Evolutionary conservation across 2,329 filamentous ascomycete genomes (phyloP), one percentile per base, ranked within the genome.

Genomic region (Hirsutella rhossiliensis): DNA sequence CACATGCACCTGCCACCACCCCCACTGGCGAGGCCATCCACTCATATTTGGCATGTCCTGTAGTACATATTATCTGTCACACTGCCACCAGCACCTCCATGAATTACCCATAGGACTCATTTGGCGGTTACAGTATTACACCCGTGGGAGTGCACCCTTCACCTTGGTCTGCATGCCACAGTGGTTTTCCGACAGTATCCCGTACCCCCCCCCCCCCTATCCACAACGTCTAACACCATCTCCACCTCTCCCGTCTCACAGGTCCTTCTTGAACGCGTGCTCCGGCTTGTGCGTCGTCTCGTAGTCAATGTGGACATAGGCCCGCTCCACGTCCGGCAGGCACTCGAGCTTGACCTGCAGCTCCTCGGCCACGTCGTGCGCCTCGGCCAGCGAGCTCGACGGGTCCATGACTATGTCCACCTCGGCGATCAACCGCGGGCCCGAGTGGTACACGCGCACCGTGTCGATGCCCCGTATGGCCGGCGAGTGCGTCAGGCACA

Each of bases 261-360:
- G 49, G 48, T 80, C 73, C 63, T 82, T 82, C 67, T 80, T 80
- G 47, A 66, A 69, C 13, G 67, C 66, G 55, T 81, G 89, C 68
- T 96, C 89, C 0, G 90, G 90, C 62, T 92, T 89, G 63, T 97
- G 92, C 17, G 84, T 88, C 4, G 89, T 96, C 68, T 97, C 92
- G 55, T 94, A 97, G 62, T 98, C 92, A 17, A 96, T 89, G 62
- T 98, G 92, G 18, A 97, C 92, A 60, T 96, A 97, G 0, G 88
- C 88, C 47, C 92, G 71, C 73, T 97, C 92, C 11, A 97, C 82
- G 59, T 95, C 83, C 0, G 92, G 90, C 50, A 98, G 64, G 45
- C 82, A 85, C 73, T 98, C 92, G 3, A 97, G 72, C 69, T 97
- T 97, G 49, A 84, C 84, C 71, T 98, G 92, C 54, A 98, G 71